A percentile compares a stretch with the other conserved stretches of the same genome.
phyloP scores from a whole-genome alignment of 306 rosid species.

The Dalbergia cochinchinensis region DNA sequence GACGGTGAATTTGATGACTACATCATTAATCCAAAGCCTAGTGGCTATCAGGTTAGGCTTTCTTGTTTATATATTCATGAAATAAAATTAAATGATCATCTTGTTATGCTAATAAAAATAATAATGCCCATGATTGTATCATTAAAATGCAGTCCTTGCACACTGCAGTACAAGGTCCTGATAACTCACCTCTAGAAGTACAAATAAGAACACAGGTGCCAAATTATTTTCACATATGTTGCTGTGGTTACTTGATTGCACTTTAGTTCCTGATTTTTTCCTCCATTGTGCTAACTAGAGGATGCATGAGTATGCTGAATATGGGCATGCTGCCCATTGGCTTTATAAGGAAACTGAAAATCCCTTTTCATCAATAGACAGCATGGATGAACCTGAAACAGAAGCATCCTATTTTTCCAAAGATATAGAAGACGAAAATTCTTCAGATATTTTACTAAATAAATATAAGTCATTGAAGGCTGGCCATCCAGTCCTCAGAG shows the following conservation, averaged over 20 bases:
- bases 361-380: constrained; percentile 56
- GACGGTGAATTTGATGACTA: constrained; percentile 99
- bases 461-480: constrained; percentile 74
- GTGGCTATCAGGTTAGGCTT: constrained; percentile 94
- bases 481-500: constrained; percentile 97
- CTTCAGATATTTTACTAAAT: constrained; percentile 58
- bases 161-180: constrained; percentile 96
- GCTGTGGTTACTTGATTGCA: constrained; percentile 28
- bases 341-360: constrained; percentile 91
- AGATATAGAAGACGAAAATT: constrained; percentile 64
- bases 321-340: constrained; percentile 99
- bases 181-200: constrained; percentile 93
- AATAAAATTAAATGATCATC: constrained; percentile 34
- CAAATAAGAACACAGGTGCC: constrained; percentile 96
- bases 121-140: constrained; percentile 36
- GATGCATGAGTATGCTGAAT: constrained; percentile 97
- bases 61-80: constrained; percentile 33
- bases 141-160: constrained; percentile 82
- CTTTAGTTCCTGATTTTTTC: constrained; percentile 38
- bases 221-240: constrained; percentile 33
- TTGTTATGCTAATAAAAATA: constrained; percentile 35
- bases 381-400: constrained; percentile 66
- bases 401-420: constrained; percentile 68
- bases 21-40: constrained; percentile 92
- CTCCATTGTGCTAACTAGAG: constrained; percentile 60